Evolutionary conservation across 2,329 filamentous ascomycete species (phyloP).

Genomic region (Huntiella omanensis): DNA sequence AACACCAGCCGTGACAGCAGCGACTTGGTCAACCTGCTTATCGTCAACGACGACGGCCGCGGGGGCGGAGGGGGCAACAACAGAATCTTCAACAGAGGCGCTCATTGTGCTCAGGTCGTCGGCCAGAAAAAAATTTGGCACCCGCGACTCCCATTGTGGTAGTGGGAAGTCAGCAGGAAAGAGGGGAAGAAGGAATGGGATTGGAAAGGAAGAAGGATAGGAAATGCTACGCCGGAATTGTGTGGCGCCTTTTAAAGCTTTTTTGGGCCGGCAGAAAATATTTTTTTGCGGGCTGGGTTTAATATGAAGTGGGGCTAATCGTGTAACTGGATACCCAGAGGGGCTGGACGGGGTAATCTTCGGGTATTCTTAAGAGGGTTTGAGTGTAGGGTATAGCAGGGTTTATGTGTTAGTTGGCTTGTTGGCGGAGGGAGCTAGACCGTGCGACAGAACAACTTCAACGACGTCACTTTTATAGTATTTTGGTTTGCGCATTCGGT

Average conservation of each 20-base stretch:
- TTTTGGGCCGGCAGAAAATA: no score
- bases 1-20: background rate
- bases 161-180: background rate
- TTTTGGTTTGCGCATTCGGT: no score
- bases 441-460: no score
- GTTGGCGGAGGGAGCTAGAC: no score
- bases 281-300: constrained; percentile 1
- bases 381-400: background rate
- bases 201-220: constrained; percentile 4
- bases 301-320: constrained; percentile 3
- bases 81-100: constrained; percentile 8
- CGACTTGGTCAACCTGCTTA: background rate
- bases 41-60: constrained; percentile 4
- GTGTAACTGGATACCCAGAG: background rate
- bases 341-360: background rate
- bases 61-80: background rate
- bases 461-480: no score
- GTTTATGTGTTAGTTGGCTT: no score
- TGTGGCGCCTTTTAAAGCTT: constrained; percentile 5
- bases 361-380: background rate
- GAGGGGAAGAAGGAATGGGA: constrained; percentile 3
- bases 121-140: no score
- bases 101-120: constrained; percentile 9
- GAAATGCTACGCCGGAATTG: constrained; percentile 9
- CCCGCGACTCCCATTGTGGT: no score